Conservation (phyloP, 169 alveolate genomes). For the Perkinsus chesapeaki region DNA sequence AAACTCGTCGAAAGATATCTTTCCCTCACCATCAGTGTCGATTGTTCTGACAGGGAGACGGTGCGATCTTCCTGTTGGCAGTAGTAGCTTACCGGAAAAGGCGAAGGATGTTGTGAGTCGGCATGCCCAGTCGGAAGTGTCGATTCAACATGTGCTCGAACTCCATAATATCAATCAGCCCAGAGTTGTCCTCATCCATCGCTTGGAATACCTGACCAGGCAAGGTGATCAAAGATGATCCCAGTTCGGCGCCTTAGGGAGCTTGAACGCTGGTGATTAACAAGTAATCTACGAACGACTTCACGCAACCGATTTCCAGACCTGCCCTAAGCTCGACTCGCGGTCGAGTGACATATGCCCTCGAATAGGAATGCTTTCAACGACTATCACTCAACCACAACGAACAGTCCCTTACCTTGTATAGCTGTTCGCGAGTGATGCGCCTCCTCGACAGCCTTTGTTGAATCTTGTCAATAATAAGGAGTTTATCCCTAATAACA, state of each 20-base stretch:
- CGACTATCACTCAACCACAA: too few relatives aligned
- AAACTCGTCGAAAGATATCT: neutral
- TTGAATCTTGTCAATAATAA: neutral
- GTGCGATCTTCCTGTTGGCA: neutral
- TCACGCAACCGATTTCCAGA: too few relatives aligned
- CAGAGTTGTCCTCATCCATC: neutral
- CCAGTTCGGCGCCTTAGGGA: too few relatives aligned
- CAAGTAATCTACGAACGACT: too few relatives aligned
- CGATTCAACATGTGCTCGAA: neutral
- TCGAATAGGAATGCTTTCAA: too few relatives aligned
- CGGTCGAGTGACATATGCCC: too few relatives aligned
- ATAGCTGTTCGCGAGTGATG: neutral
- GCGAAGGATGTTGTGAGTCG: neutral
- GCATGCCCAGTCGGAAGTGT: neutral
- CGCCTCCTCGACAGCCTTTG: neutral
- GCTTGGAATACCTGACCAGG: neutral
- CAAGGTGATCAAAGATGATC: neutral
- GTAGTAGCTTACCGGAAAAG: neutral
- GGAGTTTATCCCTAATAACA: neutral
- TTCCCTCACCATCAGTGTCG: neutral
- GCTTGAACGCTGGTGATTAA: too few relatives aligned
- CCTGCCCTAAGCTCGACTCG: too few relatives aligned
- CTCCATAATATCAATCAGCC: neutral
- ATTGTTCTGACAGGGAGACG: neutral
- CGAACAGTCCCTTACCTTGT: neutral